Evolutionary conservation across 176 grass and related monocot genomes (phyloP).

Genomic region (Triticum turgidum): DNA sequence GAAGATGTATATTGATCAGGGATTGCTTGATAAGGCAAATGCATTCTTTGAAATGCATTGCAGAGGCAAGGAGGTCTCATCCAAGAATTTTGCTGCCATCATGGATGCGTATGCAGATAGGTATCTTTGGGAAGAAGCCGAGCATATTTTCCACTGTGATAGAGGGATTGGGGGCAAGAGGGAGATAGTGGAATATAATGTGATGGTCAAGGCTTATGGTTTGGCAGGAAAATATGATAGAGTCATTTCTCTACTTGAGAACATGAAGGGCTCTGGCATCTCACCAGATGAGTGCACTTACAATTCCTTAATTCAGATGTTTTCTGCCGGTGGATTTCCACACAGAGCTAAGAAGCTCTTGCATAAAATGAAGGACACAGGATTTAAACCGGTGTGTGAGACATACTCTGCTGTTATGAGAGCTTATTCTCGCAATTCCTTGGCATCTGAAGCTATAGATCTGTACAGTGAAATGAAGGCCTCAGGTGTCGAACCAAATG

Average conservation of each 20-base stretch:
- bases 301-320: conserved; percentile 84
- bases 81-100: conserved; percentile 60
- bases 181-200: conserved; percentile 67
- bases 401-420: conserved; percentile 64
- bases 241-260: conserved; percentile 53
- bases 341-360: conserved; percentile 53
- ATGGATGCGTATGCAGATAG: conserved; percentile 65
- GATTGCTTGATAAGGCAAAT: conserved; percentile 55
- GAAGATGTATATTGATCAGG: conserved; percentile 73
- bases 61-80: conserved; percentile 40
- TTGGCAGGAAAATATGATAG: conserved; percentile 60
- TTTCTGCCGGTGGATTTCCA: conserved; percentile 53
- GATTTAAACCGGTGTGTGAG: conserved; percentile 58
- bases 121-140: conserved; percentile 62
- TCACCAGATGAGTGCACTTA: conserved; percentile 66
- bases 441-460: conserved; percentile 54
- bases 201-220: conserved; percentile 75
- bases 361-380: conserved; percentile 54
- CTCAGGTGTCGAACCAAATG: conserved; percentile 55
- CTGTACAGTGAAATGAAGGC: conserved; percentile 62
- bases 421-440: conserved; percentile 42
- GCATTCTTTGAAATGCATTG: conserved; percentile 62
- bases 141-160: conserved; percentile 49
- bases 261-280: conserved; percentile 49
- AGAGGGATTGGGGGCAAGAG: conserved; percentile 24